Base-by-base conservation (phyloP, 164 flowering plant genomes). In the Tinospora cordifolia region DNA sequence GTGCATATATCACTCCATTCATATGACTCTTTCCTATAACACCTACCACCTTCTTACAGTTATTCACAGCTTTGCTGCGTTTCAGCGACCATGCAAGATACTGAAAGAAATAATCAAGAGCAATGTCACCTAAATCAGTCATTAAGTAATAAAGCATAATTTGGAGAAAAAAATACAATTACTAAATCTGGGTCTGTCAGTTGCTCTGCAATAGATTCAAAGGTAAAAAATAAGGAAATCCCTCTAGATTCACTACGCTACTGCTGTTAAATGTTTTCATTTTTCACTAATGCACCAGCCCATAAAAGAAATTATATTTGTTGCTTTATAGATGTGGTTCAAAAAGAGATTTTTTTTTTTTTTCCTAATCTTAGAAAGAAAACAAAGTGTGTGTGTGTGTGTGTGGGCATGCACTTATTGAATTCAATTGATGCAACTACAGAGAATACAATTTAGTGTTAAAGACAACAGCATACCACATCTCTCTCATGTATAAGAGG, bases 401-500 rank as follows among this genome's bases (percentile, higher is more conserved):
- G n/a, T n/a, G n/a, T n/a, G n/a, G n/a, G n/a, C n/a, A n/a, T n/a
- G n/a, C n/a, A n/a, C n/a, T n/a, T n/a, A n/a, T 30, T 30, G 36
- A 30, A 30, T 30, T 30, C 36, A 30, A 30, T 30, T 30, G 36
- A 30, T 30, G 36, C 36, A 30, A 30, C 36, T 30, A 30, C 36
- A 30, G 36, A 1, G 36, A 30, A 30, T 30, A 30, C 0, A 12
- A 15, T 27, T 34, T 34, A 30, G 10, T 12, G 44, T 9, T 9
- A 38, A 15, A 64, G 36, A 68, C 26, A 40, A 58, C 27, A 63
- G 8, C 26, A 14, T 79, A 91, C 96, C 65, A 87, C 90, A 81
- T 93, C 97, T 64, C 98, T 87, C 82, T 93, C 98, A 67, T 91
- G 88, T 75, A 93, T 79, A 19, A 93, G 96, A 67, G 97, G 92